These are phyloP conservation scores for Phaeodactylum tricornutum DNA, from an alignment of 108 stramenopile genomes.

Conservation along the genomic window DNA sequence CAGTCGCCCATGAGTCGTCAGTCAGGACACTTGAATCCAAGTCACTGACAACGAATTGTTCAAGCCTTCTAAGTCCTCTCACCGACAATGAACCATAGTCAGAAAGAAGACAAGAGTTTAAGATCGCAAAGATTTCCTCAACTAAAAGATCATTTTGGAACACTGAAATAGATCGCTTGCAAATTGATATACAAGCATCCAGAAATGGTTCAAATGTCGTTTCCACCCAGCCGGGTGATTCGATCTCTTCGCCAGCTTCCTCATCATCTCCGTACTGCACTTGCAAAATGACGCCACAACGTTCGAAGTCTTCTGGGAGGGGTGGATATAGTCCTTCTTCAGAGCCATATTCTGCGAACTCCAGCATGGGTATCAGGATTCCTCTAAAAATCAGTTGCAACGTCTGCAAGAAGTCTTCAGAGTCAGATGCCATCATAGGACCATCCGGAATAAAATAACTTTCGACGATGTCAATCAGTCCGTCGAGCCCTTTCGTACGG, in stretches of 20 bases:
- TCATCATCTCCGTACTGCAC: constrained; percentile 13
- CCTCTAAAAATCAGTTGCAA: constrained; percentile 74
- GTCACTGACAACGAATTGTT: constrained; percentile 64
- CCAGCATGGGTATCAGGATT: constrained; percentile 72
- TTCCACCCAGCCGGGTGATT: constrained; percentile 44
- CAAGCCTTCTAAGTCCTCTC: constrained; percentile 54
- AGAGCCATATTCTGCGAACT: constrained; percentile 44
- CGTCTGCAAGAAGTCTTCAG: constrained; percentile 55
- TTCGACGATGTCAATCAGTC: constrained; percentile 49
- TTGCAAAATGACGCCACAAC: constrained; percentile 20
- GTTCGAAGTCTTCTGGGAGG: constrained; percentile 67
- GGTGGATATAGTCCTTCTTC: constrained; percentile 10
- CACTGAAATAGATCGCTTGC: constrained; percentile 42
- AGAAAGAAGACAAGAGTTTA: constrained; percentile 73
- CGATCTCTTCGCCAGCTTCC: background rate
- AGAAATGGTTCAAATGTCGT: constrained; percentile 72
- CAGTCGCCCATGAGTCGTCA: constrained; percentile 77
- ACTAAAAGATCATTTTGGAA: constrained; percentile 54
- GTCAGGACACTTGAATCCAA: constrained; percentile 33
- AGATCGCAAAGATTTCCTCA: constrained; percentile 74
- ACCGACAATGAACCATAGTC: constrained; percentile 70
- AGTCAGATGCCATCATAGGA: constrained; percentile 2
- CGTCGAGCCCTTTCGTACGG: constrained; percentile 46
- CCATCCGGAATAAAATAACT: constrained; percentile 54
- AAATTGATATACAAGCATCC: constrained; percentile 69